A percentile compares a stretch with the other conserved stretches of the same genome.
These are phyloP conservation scores for Colletotrichum spinosum DNA, from an alignment of 2,329 filamentous ascomycete genomes.

Conservation along the genomic window DNA sequence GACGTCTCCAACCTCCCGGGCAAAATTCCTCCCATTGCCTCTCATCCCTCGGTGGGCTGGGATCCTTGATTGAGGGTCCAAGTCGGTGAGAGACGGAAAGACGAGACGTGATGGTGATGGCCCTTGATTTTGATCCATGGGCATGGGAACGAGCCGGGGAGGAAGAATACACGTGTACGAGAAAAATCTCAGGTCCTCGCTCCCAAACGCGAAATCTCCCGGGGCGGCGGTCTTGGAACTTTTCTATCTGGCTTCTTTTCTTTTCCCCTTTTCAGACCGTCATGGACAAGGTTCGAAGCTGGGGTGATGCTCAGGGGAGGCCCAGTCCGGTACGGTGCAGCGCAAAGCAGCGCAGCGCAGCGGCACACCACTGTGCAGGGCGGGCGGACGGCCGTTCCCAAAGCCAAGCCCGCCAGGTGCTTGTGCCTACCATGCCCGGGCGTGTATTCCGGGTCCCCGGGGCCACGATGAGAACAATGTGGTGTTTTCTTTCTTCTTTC, in stretches of 20 bases:
- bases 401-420: slow-evolving; percentile 5
- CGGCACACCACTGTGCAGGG: no score
- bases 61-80: slow-evolving; percentile 2
- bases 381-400: slow-evolving; percentile 2
- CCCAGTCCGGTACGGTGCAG: neutral
- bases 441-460: slow-evolving; percentile 29
- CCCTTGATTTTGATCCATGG: neutral
- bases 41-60: neutral
- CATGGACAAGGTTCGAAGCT: neutral
- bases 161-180: neutral
- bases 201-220: slow-evolving; percentile 35
- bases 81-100: slow-evolving; percentile 9
- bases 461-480: slow-evolving; percentile 14
- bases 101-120: slow-evolving; percentile 1
- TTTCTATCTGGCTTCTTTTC: slow-evolving; percentile 7
- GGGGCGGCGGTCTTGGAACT: slow-evolving; percentile 33
- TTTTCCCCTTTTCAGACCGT: slow-evolving; percentile 4
- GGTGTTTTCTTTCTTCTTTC: neutral
- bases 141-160: neutral
- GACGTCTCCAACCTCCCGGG: slow-evolving; percentile 24
- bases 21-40: neutral
- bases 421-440: slow-evolving; percentile 25
- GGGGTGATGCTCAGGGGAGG: slow-evolving; percentile 6
- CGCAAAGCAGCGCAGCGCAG: no score
- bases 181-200: slow-evolving; percentile 15